Conservation (phyloP, 805 yeast species). For the Candida parachauliodes region DNA sequence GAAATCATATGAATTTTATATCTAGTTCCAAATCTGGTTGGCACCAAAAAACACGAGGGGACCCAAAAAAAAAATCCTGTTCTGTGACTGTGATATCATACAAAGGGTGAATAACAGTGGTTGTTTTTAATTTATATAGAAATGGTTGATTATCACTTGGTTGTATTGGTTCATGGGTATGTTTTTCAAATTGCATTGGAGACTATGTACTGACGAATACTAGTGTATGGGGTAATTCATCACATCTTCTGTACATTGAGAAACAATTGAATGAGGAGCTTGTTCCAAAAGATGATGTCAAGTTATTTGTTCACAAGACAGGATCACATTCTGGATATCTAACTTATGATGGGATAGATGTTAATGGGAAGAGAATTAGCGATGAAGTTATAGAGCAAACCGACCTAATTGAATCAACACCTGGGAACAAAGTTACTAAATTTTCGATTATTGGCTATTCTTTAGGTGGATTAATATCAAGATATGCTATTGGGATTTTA, state of each 20-base stretch:
- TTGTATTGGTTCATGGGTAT: constrained; percentile 73
- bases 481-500: constrained; percentile 46
- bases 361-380: constrained; percentile 74
- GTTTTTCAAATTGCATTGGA: constrained; percentile 18
- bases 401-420: not conserved
- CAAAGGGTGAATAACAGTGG: too few relatives aligned
- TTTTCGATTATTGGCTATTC: constrained; percentile 41
- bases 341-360: constrained; percentile 85
- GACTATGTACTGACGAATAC: constrained; percentile 12
- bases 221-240: constrained; percentile 63
- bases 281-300: constrained; percentile 19
- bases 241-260: constrained; percentile 62
- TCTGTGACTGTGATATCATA: too few relatives aligned
- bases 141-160: constrained; percentile 49
- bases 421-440: constrained; percentile 26
- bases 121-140: too few relatives aligned
- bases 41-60: too few relatives aligned
- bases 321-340: constrained; percentile 66
- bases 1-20: too few relatives aligned
- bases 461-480: constrained; percentile 39
- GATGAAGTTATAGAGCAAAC: constrained; percentile 50
- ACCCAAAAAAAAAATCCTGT: not conserved
- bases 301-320: constrained; percentile 43
- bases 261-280: constrained; percentile 37
- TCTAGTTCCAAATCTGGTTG: too few relatives aligned